Conservation (phyloP, 1,284 basidiomycete genomes). For the Coriolopsis trogii region DNA sequence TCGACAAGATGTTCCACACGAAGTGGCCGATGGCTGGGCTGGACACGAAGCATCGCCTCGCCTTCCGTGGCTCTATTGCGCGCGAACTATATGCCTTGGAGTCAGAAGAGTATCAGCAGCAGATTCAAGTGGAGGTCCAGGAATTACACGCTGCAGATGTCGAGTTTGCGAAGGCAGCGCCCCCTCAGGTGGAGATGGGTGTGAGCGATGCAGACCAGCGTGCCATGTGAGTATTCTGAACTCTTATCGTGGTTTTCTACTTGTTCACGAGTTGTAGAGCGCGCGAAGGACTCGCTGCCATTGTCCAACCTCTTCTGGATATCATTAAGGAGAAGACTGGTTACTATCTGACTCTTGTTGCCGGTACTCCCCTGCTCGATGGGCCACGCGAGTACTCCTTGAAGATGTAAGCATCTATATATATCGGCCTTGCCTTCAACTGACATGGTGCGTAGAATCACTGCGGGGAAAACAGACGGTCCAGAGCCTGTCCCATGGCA, state of each 20-base stretch:
- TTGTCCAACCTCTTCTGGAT: conserved; percentile 2
- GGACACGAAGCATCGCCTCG: neutral
- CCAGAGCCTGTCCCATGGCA: neutral
- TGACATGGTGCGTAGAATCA: neutral
- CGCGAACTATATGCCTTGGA: neutral
- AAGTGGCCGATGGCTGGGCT: neutral
- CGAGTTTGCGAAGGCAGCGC: neutral
- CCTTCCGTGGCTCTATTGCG: neutral
- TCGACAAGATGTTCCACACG: neutral
- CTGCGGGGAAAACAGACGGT: neutral
- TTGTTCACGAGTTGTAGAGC: neutral
- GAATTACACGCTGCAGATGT: neutral
- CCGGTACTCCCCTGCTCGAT: neutral
- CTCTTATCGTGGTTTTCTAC: neutral
- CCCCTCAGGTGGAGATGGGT: neutral
- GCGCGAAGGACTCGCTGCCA: neutral
- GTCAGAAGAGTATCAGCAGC: neutral
- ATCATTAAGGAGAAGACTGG: neutral
- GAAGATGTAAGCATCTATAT: neutral
- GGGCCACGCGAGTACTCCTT: neutral
- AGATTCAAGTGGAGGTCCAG: neutral
- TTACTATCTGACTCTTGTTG: conserved; percentile 1
- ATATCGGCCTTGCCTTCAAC: neutral
- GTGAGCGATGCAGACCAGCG: too few species aligned
- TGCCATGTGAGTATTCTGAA: neutral